Evolutionary conservation across 768 basidiomycete species (phyloP).

Genomic region (Omphalotus guepiniiformis): DNA sequence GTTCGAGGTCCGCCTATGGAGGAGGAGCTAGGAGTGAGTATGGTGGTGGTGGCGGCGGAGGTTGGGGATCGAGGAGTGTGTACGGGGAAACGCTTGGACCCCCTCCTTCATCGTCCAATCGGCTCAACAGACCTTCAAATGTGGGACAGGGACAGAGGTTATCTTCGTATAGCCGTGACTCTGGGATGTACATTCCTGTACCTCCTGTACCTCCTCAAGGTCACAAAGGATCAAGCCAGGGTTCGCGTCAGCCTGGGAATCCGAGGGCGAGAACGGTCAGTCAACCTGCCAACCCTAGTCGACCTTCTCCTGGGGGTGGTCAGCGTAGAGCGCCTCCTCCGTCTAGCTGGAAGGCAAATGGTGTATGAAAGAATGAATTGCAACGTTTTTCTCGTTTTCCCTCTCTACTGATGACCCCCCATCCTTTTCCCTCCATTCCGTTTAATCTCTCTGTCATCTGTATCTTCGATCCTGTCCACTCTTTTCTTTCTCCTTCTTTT

Average conservation of each 20-base stretch:
- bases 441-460: background rate
- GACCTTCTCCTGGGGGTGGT: slow-evolving; percentile 17
- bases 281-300: slow-evolving; percentile 36
- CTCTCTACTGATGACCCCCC: background rate
- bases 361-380: background rate
- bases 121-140: slow-evolving; percentile 21
- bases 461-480: background rate
- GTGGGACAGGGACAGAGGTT: slow-evolving; percentile 13
- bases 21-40: slow-evolving; percentile 60
- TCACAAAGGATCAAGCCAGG: background rate
- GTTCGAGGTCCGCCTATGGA: slow-evolving; percentile 51
- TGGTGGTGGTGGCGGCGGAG: slow-evolving; percentile 46
- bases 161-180: slow-evolving; percentile 25
- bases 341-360: slow-evolving; percentile 54
- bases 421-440: background rate
- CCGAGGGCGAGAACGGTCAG: slow-evolving; percentile 33
- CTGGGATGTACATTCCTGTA: slow-evolving; percentile 39
- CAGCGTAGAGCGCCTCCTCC: slow-evolving; percentile 44
- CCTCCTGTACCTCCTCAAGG: slow-evolving; percentile 33
- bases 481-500: background rate
- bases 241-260: slow-evolving; percentile 5
- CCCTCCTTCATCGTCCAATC: background rate
- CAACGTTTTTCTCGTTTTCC: background rate
- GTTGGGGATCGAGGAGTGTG: slow-evolving; percentile 53
- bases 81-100: slow-evolving; percentile 67